Evolutionary conservation across 805 yeast species (phyloP), one percentile per base, ranked within the genome.

Genomic region (Kazachstania africana): DNA sequence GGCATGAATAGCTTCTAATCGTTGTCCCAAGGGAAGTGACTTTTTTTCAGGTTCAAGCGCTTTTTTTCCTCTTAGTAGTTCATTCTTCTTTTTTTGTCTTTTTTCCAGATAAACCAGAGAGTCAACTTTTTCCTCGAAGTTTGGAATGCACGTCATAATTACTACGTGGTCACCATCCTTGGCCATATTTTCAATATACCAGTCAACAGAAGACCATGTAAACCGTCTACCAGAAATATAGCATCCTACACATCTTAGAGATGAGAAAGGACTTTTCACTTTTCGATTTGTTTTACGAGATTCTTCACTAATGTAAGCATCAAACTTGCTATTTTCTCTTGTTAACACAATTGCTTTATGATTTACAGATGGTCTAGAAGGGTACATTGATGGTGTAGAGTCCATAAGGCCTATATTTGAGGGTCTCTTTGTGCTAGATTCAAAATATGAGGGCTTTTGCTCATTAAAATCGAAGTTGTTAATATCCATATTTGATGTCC

Each of bases 191-290:
- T 65, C 65, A 40, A 75, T 62, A 22, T 72, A 64, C 82, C 83
- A 78, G 48, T 78, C 85, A 6, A 75, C 57, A 3, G 82, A 71
- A 1, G 78, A 79, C 87, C 87, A 78, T 0, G 85, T 76, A 53
- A 75, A 83, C 31, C 62, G 62, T 36, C 83, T 59, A 4, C 79
- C 85, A 33, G 74, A 65, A 16, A 78, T 60, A 47, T 75, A 77
- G 27, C 78, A 73, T 49, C 72, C 53, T 8, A 78, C 64, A 3
- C 64, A 65, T 37, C 84, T 56, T 17, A 38, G 27, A 4, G 42
- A 33, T 5, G 33, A 35, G 20, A 30, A 31, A 13, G 30, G 26
- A 14, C 37, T 34, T 18, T 33, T 34, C n/a, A 35, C 36, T 12
- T 38, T 37, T 12, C 29, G 19, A 18, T 31, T 27, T 5, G 36